Evolutionary conservation across 768 basidiomycete genomes (phyloP).

Genomic region (Russula lepida): DNA sequence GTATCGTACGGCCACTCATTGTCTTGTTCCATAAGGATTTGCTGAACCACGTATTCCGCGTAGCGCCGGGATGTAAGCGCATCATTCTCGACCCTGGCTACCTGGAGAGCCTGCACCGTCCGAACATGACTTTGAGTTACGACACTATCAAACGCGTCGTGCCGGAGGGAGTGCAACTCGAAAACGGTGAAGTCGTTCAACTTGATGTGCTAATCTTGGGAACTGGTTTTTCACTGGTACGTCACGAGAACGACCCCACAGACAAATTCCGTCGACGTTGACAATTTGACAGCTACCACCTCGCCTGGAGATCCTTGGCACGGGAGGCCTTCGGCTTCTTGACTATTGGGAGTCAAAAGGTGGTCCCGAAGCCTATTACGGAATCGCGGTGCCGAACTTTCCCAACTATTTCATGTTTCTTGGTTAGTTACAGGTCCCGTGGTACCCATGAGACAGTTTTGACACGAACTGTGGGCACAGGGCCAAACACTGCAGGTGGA

Average conservation of each 20-base stretch:
- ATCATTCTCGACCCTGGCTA: constrained; percentile 55
- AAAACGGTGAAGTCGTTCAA: constrained; percentile 40
- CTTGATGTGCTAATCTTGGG: constrained; percentile 52
- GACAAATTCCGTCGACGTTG: not conserved
- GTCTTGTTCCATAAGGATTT: not conserved
- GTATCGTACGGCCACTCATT: constrained; percentile 35
- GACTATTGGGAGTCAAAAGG: constrained; percentile 43
- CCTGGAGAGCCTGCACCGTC: constrained; percentile 40
- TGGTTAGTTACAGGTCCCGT: not conserved
- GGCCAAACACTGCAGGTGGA: constrained; percentile 48
- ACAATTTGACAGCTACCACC: constrained; percentile 6
- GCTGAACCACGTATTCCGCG: not conserved
- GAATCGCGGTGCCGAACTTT: constrained; percentile 24
- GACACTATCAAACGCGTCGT: constrained; percentile 41
- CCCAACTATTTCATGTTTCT: constrained; percentile 20
- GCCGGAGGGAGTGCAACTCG: constrained; percentile 41
- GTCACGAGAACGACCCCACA: constrained; percentile 10
- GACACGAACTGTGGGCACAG: not conserved
- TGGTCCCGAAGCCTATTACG: constrained; percentile 46
- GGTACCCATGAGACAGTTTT: not conserved
- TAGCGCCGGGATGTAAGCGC: constrained; percentile 56
- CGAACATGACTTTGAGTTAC: constrained; percentile 47
- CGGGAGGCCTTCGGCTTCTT: constrained; percentile 33
- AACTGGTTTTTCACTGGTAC: constrained; percentile 45
- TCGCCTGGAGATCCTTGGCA: constrained; percentile 31